phyloP scores from a whole-genome alignment of 1,139 yeast species.

The Protomyces inouyei region DNA sequence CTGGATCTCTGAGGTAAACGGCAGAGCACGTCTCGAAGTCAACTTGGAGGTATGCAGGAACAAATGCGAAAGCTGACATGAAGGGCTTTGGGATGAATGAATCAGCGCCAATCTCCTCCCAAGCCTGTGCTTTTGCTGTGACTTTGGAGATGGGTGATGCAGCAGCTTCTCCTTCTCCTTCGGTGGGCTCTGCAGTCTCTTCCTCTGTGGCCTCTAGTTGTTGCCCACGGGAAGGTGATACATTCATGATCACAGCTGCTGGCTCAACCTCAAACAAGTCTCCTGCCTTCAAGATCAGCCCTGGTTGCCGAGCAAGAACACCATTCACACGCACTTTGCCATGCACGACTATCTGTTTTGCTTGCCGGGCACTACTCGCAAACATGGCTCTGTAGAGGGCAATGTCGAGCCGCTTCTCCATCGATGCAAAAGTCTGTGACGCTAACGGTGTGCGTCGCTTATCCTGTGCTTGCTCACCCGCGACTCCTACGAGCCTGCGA shows the following conservation, averaged over 20 bases:
- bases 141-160: not conserved
- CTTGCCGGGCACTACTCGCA: constrained; percentile 91
- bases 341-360: constrained; percentile 76
- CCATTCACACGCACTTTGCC: constrained; percentile 89
- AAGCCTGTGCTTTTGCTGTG: not conserved
- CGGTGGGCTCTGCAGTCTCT: constrained; percentile 62
- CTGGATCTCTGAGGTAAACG: constrained; percentile 89
- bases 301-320: constrained; percentile 63
- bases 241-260: constrained; percentile 67
- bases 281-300: constrained; percentile 72
- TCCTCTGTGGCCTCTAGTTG: constrained; percentile 47
- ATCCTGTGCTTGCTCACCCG: constrained; percentile 12
- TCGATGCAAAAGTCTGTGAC: constrained; percentile 78
- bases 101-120: constrained; percentile 42
- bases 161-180: constrained; percentile 55
- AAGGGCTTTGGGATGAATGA: constrained; percentile 87
- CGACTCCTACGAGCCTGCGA: constrained; percentile 29
- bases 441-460: constrained; percentile 66
- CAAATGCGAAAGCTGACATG: constrained; percentile 82
- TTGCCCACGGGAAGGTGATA: constrained; percentile 69
- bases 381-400: constrained; percentile 89
- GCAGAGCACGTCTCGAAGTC: constrained; percentile 92
- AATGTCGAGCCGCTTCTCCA: constrained; percentile 83
- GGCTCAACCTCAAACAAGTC: constrained; percentile 84
- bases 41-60: constrained; percentile 87